A percentile compares a stretch with the other conserved stretches of the same genome.
Conservation (phyloP, 352 stramenopile genomes). For the Lagenidium giganteum region DNA sequence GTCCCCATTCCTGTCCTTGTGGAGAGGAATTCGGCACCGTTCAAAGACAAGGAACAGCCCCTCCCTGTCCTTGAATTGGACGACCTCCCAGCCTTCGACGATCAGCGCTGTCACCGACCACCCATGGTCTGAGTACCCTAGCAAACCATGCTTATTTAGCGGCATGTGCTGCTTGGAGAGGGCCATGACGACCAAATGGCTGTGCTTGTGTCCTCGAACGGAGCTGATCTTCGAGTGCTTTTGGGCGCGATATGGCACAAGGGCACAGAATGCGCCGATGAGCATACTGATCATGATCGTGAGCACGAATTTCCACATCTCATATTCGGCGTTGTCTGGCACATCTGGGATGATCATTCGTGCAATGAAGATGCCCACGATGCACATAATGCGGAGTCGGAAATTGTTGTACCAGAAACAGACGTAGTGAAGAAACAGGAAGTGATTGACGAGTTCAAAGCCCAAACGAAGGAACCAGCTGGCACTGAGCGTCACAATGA, state of each 20-base stretch:
- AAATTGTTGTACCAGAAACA: slow-evolving; percentile 19
- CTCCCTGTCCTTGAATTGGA: slow-evolving; percentile 12
- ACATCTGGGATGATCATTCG: slow-evolving; percentile 14
- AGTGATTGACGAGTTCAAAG: slow-evolving; percentile 21
- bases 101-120: slow-evolving; percentile 25
- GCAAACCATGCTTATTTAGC: slow-evolving; percentile 21
- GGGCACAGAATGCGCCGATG: slow-evolving; percentile 9
- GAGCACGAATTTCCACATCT: slow-evolving; percentile 17
- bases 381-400: slow-evolving; percentile 8
- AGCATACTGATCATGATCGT: slow-evolving; percentile 3
- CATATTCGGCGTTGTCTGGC: slow-evolving; percentile 18
- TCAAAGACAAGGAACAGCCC: slow-evolving; percentile 7
- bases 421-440: slow-evolving; percentile 11
- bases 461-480: slow-evolving; percentile 29
- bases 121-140: slow-evolving; percentile 21
- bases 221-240: too few relatives aligned
- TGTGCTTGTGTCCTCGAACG: too few relatives aligned
- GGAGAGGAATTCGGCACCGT: slow-evolving; percentile 14
- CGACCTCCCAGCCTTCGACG: slow-evolving; percentile 25
- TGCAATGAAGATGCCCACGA: slow-evolving; percentile 10
- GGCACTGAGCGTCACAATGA: slow-evolving; percentile 19
- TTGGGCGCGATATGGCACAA: slow-evolving; percentile 7
- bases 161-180: slow-evolving; percentile 19
- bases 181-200: slow-evolving; percentile 17
- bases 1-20: too few relatives aligned